These are phyloP conservation scores for Onygenales sp. DNA, from an alignment of 2,329 filamentous ascomycete species.

Conservation along the genomic window DNA sequence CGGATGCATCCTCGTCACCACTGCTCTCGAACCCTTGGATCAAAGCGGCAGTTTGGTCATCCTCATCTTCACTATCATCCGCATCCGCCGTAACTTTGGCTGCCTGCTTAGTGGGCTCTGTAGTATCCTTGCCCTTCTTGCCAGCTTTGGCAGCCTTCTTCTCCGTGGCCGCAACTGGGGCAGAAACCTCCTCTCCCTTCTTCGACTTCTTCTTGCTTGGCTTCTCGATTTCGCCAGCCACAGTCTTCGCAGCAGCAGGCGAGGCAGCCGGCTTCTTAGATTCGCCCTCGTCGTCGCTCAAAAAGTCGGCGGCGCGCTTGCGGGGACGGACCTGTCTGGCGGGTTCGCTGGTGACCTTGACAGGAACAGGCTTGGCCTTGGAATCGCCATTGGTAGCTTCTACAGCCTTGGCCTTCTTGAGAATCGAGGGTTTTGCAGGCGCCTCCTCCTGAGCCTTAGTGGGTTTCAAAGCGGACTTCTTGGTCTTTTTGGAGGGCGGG, in stretches of 20 bases:
- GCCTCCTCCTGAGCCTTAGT: conserved; percentile 19
- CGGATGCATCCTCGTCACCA: conserved; percentile 38
- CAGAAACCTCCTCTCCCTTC: conserved; percentile 23
- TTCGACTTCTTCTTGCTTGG: conserved; percentile 39
- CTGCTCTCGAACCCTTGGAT: conserved; percentile 48
- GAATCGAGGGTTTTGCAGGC: conserved; percentile 19
- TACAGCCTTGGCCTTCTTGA: conserved; percentile 23
- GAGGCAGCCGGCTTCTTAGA: conserved; percentile 7
- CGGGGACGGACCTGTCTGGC: conserved; percentile 32
- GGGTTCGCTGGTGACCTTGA: conserved; percentile 25
- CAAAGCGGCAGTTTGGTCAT: conserved; percentile 45
- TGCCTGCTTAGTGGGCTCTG: conserved; percentile 35
- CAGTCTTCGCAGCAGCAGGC: conserved; percentile 12
- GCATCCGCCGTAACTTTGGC: conserved; percentile 18
- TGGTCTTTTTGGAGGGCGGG: conserved; percentile 51
- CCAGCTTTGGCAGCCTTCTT: neutral
- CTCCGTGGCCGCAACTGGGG: neutral
- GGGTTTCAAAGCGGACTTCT: conserved; percentile 35
- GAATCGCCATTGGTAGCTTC: conserved; percentile 14
- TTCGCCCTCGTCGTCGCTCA: conserved; percentile 32
- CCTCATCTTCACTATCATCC: conserved; percentile 27
- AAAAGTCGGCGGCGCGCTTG: conserved; percentile 40
- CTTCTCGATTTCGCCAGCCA: conserved; percentile 11
- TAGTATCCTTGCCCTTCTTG: conserved; percentile 18
- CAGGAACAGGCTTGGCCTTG: conserved; percentile 13